A percentile compares a stretch with the other conserved stretches of the same genome.
These are phyloP conservation scores for Salvia hispanica DNA, from an alignment of 257 asterid species.

Conservation along the genomic window DNA sequence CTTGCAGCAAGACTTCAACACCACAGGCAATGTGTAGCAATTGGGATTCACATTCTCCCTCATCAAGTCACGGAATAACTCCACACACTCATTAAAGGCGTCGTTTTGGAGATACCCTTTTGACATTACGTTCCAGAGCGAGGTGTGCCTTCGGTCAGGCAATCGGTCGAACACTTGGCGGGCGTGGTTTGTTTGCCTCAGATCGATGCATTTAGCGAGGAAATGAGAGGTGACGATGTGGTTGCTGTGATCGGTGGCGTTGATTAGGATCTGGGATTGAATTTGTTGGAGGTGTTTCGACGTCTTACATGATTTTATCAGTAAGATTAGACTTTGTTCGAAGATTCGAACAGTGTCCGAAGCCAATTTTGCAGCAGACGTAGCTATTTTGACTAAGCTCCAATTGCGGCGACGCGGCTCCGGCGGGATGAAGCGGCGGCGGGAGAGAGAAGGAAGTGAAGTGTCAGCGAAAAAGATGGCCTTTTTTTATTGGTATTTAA, in stretches of 20 bases:
- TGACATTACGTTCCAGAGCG: conserved; percentile 71
- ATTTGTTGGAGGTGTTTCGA: conserved; percentile 55
- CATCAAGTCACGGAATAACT: conserved; percentile 60
- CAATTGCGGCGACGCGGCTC: too few relatives aligned
- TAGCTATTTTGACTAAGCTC: conserved; percentile 34
- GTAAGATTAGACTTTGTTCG: conserved; percentile 40
- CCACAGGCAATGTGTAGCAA: conserved; percentile 67
- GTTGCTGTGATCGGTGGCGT: conserved; percentile 42
- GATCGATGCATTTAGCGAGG: conserved; percentile 48
- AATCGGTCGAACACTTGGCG: conserved; percentile 66
- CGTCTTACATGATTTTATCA: conserved; percentile 66
- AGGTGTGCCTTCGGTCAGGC: conserved; percentile 47
- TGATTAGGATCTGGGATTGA: conserved; percentile 63
- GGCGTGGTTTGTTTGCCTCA: conserved; percentile 41
- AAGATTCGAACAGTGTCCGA: conserved; percentile 27
- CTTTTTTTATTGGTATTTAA: too few relatives aligned
- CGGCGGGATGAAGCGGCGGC: too few relatives aligned
- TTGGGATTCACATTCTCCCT: conserved; percentile 61
- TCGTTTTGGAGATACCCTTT: conserved; percentile 71
- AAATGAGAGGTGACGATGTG: conserved; percentile 55
- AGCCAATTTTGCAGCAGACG: conserved; percentile 28
- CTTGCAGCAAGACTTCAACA: conserved; percentile 70
- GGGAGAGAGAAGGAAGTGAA: too few relatives aligned
- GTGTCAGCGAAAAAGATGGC: too few relatives aligned
- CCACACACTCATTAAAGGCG: conserved; percentile 40